Percentiles rank a stretch among this genome's conserved stretches.
Conservation (phyloP, 345 rosid species). For the Eucalyptus cloeziana region DNA sequence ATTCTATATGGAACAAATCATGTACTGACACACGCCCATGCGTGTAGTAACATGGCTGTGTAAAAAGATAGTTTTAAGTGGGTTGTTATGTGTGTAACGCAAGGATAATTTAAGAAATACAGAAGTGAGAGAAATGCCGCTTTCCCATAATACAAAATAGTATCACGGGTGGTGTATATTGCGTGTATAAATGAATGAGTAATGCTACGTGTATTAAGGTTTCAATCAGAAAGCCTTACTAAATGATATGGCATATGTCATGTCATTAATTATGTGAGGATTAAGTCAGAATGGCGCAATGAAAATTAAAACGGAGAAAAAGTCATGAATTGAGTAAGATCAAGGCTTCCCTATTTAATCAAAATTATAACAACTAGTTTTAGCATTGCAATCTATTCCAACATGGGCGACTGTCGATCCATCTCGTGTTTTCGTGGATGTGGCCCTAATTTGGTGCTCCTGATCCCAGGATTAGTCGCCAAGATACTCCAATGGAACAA, state of each 20-base stretch:
- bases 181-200: not conserved
- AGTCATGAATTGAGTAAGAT: not conserved
- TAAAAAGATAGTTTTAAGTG: not conserved
- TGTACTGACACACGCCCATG: not conserved
- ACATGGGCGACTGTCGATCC: not conserved
- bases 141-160: not conserved
- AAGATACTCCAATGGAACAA: not conserved
- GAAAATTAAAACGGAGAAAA: not conserved
- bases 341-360: too few species aligned
- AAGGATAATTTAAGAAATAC: not conserved
- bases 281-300: not conserved
- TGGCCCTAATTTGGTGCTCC: not conserved
- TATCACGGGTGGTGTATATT: accelerated
- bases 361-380: not conserved
- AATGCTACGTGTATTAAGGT: not conserved
- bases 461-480: not conserved
- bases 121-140: not conserved
- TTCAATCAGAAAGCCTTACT: not conserved
- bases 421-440: not conserved
- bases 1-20: not conserved
- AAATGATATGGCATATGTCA: not conserved
- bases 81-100: not conserved
- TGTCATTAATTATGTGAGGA: not conserved
- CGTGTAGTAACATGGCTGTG: too few species aligned
- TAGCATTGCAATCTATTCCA: not conserved